These are phyloP conservation scores for Didymella lethalis DNA, from an alignment of 2,329 filamentous ascomycete genomes.

Conservation along the genomic window DNA sequence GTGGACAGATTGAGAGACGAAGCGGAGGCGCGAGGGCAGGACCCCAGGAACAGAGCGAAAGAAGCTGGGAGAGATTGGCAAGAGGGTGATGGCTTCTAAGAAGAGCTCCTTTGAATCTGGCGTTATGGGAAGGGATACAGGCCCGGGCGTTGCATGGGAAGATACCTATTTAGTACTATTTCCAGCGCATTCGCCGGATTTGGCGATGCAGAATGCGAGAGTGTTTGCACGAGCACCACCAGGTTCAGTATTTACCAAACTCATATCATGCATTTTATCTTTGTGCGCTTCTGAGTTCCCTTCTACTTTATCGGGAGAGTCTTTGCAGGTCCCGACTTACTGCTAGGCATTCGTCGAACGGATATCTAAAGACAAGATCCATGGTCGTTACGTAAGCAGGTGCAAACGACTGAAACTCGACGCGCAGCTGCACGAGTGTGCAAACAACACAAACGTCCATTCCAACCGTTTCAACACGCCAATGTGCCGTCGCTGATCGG, in stretches of 20 bases:
- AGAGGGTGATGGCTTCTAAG: constrained; percentile 63
- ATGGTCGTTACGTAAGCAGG: constrained; percentile 7
- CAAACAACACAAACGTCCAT: constrained; percentile 46
- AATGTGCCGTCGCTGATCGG: constrained; percentile 29
- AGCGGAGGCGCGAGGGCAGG: constrained; percentile 60
- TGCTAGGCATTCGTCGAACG: not conserved
- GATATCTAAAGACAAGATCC: not conserved
- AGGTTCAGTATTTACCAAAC: not conserved
- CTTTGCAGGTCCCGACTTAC: not conserved
- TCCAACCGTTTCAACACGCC: not conserved
- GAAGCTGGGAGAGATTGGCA: constrained; percentile 64
- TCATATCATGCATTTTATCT: not conserved
- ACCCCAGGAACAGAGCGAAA: constrained; percentile 60
- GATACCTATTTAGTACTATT: constrained; percentile 3
- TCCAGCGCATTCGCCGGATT: not conserved
- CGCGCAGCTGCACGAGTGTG: constrained; percentile 13
- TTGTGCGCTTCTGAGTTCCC: not conserved
- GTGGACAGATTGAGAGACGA: constrained; percentile 54
- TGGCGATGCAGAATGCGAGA: constrained; percentile 10
- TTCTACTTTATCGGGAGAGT: not conserved
- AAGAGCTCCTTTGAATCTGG: not conserved
- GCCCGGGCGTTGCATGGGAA: constrained; percentile 1
- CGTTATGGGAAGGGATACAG: constrained; percentile 3
- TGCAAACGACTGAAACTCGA: constrained; percentile 15
- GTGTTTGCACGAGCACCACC: constrained; percentile 3